These are phyloP conservation scores for Sclerotinia minor DNA, from an alignment of 2,329 filamentous ascomycete genomes.

Conservation along the genomic window DNA sequence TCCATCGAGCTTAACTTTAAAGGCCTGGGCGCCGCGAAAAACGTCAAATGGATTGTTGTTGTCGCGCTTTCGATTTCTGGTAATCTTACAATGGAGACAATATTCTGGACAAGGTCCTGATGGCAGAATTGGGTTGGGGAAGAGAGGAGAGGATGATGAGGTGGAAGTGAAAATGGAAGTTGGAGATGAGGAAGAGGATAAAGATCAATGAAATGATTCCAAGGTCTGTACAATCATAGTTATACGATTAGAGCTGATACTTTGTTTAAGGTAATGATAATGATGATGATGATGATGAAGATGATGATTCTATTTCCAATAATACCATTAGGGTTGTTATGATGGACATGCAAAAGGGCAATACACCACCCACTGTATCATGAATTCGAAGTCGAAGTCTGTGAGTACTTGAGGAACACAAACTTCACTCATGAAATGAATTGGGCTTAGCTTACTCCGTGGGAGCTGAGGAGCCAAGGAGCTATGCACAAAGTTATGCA, in stretches of 20 bases:
- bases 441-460: too few relatives aligned
- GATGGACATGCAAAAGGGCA: background rate
- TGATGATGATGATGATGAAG: background rate
- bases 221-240: background rate
- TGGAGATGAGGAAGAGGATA: background rate
- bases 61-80: slow-evolving; percentile 21
- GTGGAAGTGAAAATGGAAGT: background rate
- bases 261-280: background rate
- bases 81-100: slow-evolving; percentile 26
- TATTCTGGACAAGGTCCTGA: slow-evolving; percentile 10
- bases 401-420: too few relatives aligned
- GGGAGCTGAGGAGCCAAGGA: too few relatives aligned
- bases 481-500: background rate
- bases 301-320: background rate
- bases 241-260: background rate
- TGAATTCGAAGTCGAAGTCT: background rate
- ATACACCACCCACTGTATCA: background rate
- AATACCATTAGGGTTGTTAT: background rate
- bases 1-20: slow-evolving; percentile 13
- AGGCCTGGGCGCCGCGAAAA: slow-evolving; percentile 28
- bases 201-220: background rate
- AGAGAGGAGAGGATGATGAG: slow-evolving; percentile 12
- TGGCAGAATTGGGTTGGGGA: slow-evolving; percentile 20
- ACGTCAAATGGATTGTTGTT: slow-evolving; percentile 27
- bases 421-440: too few relatives aligned